These are phyloP conservation scores for Pseudomassariella vexata DNA, from an alignment of 2,329 filamentous ascomycete species.

Conservation along the genomic window DNA sequence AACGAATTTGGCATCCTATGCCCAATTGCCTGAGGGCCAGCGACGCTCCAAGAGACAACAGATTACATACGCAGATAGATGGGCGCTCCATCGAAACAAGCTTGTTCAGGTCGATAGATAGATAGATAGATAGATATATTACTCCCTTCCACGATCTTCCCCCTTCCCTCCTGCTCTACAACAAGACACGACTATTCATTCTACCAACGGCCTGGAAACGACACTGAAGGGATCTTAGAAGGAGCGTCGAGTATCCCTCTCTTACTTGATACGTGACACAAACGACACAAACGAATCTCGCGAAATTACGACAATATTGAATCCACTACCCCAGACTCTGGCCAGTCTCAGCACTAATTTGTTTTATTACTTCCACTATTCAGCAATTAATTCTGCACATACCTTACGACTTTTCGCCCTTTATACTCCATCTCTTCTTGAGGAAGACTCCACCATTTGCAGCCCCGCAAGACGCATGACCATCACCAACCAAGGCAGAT, in stretches of 20 bases:
- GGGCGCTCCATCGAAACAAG: no score
- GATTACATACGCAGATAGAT: no score
- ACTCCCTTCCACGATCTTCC: background rate
- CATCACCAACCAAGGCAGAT: constrained; percentile 5
- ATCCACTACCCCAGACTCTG: constrained; percentile 5
- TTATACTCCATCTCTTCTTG: background rate
- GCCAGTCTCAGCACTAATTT: constrained; percentile 4
- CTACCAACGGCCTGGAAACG: no score
- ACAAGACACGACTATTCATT: constrained; percentile 4
- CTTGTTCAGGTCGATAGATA: no score
- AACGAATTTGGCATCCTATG: constrained; percentile 6
- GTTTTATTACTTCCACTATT: background rate
- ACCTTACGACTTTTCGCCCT: constrained; percentile 1
- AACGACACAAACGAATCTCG: constrained; percentile 1
- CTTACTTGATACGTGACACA: constrained; percentile 4
- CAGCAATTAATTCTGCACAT: constrained; percentile 4
- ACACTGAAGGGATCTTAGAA: constrained; percentile 3
- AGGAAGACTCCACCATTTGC: background rate
- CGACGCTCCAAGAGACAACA: constrained; percentile 4
- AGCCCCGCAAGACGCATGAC: background rate
- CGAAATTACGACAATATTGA: constrained; percentile 5
- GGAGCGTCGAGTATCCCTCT: background rate
- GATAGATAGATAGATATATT: constrained; percentile 6
- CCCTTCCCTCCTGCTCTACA: constrained; percentile 1
- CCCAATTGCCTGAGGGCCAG: constrained; percentile 6